phyloP scores from a whole-genome alignment of 176 grass and related monocot species.

The Bonia amplexicaulis region DNA sequence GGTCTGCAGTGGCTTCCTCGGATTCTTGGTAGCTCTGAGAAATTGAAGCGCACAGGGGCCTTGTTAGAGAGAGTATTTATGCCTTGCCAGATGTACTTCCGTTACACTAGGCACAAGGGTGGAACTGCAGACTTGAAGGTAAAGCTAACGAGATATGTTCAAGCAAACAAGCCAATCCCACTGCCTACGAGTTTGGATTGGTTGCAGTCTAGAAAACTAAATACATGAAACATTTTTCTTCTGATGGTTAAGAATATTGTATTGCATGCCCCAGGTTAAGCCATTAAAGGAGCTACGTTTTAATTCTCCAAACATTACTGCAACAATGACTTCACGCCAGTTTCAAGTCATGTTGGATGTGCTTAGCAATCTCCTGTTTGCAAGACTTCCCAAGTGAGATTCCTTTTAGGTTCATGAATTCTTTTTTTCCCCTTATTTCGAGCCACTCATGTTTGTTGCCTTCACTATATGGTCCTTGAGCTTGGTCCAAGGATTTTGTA shows the following conservation, averaged over 20 bases:
- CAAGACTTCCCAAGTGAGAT: slow-evolving; percentile 86
- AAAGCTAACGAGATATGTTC: slow-evolving; percentile 18
- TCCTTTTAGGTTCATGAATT: slow-evolving; percentile 25
- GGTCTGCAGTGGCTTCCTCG: slow-evolving; percentile 93
- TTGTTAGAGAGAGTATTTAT: slow-evolving; percentile 98
- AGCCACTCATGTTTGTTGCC: slow-evolving; percentile 8
- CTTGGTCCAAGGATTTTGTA: neutral
- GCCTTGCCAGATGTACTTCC: slow-evolving; percentile 98
- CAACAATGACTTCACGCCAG: slow-evolving; percentile 97
- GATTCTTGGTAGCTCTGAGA: slow-evolving; percentile 76
- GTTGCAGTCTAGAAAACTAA: slow-evolving; percentile 19
- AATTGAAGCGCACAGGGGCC: slow-evolving; percentile 84
- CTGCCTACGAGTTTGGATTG: neutral
- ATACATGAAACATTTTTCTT: slow-evolving; percentile 24
- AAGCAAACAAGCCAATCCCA: neutral
- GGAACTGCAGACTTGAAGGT: slow-evolving; percentile 95
- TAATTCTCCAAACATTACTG: slow-evolving; percentile 93
- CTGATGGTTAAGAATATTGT: slow-evolving; percentile 19
- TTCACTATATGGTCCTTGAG: neutral
- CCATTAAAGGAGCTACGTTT: slow-evolving; percentile 87
- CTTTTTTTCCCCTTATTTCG: neutral
- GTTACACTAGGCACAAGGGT: slow-evolving; percentile 93
- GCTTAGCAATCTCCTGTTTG: slow-evolving; percentile 88
- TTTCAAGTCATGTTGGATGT: slow-evolving; percentile 99
- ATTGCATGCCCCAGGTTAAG: slow-evolving; percentile 62